Evolutionary conservation across 2,329 filamentous ascomycete genomes (phyloP), one percentile per base, ranked within the genome.

Genomic region (Zymoseptoria crescenta): DNA sequence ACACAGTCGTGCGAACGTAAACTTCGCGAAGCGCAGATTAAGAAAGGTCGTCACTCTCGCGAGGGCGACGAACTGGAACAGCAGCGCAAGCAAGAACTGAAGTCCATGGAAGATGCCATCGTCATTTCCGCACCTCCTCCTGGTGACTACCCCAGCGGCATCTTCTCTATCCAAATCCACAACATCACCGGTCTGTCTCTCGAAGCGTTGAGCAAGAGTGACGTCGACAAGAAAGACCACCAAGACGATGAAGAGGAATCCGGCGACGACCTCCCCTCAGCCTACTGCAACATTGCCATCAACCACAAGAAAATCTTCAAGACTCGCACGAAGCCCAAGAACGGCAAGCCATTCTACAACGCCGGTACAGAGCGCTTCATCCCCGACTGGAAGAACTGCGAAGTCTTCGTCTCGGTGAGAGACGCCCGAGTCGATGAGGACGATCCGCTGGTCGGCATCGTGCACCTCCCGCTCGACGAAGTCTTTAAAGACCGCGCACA

Each of bases 321-420:
- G 66, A 89, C 87, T 1, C 77, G 88, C 16, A 89, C 87, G 0
- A 91, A 91, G 73, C 87, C 88, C 0, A 89, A 89, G 74, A 90
- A 89, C 62, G 81, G 84, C 0, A 89, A 89, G 66, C 88, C 88
- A 0, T 91, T 90, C 72, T 91, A 88, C 77, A 91, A 91, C 64
- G 87, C 88, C 2, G 86, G 86, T 5, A 88, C 84, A 1, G 88
- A 91, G 70, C 81, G 86, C 4, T 89, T 89, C 63, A 79, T 91
- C 48, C 78, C 83, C 10, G 84, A 91, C 69, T 89, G 87, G 81
- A 78, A 77, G 16, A 83, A 80, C 10, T 81, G 85, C 1, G 87
- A 90, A 69, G 77, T 90, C 30, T 85, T 88, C 63, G 75, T 91
- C 29, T 79, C 81, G 1, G 86, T 89, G 1, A 81, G 86, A 9